phyloP scores from a whole-genome alignment of 225 moss, liverwort and hornwort species.

The Marchantia polymorpha region DNA sequence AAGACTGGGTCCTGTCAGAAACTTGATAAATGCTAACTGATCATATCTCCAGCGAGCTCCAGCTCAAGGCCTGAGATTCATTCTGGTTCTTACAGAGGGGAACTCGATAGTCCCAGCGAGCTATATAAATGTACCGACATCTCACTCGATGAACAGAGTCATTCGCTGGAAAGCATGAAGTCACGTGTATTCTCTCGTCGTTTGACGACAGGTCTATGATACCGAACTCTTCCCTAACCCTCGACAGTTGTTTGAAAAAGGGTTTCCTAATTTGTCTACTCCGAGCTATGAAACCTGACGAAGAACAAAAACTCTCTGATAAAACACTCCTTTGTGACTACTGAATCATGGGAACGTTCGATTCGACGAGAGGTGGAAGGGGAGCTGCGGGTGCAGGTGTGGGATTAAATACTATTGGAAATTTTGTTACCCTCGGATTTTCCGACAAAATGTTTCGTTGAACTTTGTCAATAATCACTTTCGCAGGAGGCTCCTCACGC shows the following conservation, averaged over 20 bases:
- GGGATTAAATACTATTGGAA: slow-evolving; percentile 75
- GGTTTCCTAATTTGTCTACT: neutral
- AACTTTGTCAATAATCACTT: slow-evolving; percentile 74
- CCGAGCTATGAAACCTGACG: neutral
- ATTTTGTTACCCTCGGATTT: slow-evolving; percentile 84
- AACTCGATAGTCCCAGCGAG: neutral
- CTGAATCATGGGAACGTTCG: slow-evolving; percentile 14
- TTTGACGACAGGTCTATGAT: slow-evolving; percentile 2
- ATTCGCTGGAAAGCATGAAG: neutral
- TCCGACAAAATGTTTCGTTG: slow-evolving; percentile 89
- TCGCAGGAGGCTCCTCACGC: slow-evolving; percentile 82
- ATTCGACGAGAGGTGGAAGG: slow-evolving; percentile 37
- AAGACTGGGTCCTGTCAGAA: neutral
- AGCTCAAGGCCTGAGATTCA: neutral
- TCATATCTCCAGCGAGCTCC: neutral
- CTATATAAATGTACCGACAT: neutral
- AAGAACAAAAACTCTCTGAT: neutral
- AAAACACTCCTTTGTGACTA: neutral
- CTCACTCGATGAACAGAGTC: neutral
- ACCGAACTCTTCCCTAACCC: neutral
- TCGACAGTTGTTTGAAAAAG: neutral
- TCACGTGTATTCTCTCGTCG: neutral
- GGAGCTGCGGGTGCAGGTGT: slow-evolving; percentile 42
- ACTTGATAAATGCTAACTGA: neutral
- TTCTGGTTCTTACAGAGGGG: neutral